These are phyloP conservation scores for Royoungia palumana DNA, from an alignment of 768 basidiomycete species.

Conservation along the genomic window DNA sequence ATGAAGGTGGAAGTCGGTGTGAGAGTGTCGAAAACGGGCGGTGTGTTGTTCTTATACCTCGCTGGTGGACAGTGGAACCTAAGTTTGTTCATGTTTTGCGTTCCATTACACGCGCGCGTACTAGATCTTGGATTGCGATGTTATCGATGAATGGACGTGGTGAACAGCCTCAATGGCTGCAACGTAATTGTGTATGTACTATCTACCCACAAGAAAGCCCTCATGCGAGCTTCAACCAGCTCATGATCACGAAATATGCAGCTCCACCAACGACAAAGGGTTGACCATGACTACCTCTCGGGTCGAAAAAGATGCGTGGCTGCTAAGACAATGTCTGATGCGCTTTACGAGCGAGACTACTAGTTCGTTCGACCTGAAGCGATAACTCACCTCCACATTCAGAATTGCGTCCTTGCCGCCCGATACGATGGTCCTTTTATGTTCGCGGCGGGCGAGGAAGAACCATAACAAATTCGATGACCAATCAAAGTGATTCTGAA, in stretches of 20 bases:
- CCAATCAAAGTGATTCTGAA: slow-evolving; percentile 86
- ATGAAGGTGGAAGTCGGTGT: slow-evolving; percentile 19
- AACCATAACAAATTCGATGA: slow-evolving; percentile 84
- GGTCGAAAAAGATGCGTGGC: slow-evolving; percentile 68
- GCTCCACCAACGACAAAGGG: slow-evolving; percentile 51
- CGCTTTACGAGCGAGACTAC: slow-evolving; percentile 41
- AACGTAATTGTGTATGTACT: slow-evolving; percentile 5
- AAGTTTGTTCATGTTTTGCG: slow-evolving; percentile 29
- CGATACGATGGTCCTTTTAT: slow-evolving; percentile 67
- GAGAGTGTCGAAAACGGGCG: slow-evolving; percentile 9
- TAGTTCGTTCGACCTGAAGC: neutral
- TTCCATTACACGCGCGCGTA: neutral
- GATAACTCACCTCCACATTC: slow-evolving; percentile 54
- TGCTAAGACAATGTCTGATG: slow-evolving; percentile 67
- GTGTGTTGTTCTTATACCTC: slow-evolving; percentile 19
- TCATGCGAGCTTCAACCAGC: slow-evolving; percentile 49
- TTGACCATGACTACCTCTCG: slow-evolving; percentile 59
- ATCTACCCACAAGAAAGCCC: slow-evolving; percentile 3
- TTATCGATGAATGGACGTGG: slow-evolving; percentile 20
- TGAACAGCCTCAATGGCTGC: neutral
- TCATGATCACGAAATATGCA: slow-evolving; percentile 55
- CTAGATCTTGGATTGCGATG: neutral
- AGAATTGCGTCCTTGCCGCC: slow-evolving; percentile 84
- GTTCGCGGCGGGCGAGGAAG: slow-evolving; percentile 74
- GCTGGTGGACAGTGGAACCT: neutral